phyloP scores from a whole-genome alignment of 2,329 filamentous ascomycete genomes.

The Colletotrichum scovillei region DNA sequence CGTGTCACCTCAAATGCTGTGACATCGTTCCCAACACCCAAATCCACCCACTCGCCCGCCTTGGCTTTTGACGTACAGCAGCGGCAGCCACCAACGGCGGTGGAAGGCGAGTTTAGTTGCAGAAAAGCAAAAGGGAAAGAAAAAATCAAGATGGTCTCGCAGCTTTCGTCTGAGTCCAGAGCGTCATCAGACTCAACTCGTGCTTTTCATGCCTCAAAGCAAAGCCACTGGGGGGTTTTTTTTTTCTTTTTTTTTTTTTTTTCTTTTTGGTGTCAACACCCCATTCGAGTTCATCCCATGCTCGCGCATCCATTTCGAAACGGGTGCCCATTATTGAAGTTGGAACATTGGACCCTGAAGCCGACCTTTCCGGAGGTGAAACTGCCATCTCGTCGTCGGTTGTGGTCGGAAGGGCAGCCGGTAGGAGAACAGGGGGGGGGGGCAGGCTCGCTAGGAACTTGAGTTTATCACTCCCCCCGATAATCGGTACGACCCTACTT shows the following conservation, averaged over 20 bases:
- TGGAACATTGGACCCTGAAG: background rate
- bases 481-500: background rate
- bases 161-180: slow-evolving; percentile 4
- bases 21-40: background rate
- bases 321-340: background rate
- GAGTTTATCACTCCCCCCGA: background rate
- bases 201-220: background rate
- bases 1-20: background rate
- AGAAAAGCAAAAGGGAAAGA: background rate
- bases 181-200: slow-evolving; percentile 4
- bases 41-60: background rate
- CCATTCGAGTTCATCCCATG: slow-evolving; percentile 14
- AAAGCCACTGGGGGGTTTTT: background rate
- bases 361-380: background rate
- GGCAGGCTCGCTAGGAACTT: background rate
- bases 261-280: background rate
- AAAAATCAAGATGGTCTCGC: background rate
- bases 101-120: background rate
- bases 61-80: background rate
- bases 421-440: background rate
- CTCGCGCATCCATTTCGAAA: background rate
- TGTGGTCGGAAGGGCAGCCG: background rate
- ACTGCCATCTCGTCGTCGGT: slow-evolving; percentile 12
- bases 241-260: too few species aligned
- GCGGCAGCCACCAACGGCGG: background rate